A percentile compares a stretch with the other conserved stretches of the same genome.
phyloP scores from a whole-genome alignment of 129 eudicot species.

The Solidago caesia region DNA sequence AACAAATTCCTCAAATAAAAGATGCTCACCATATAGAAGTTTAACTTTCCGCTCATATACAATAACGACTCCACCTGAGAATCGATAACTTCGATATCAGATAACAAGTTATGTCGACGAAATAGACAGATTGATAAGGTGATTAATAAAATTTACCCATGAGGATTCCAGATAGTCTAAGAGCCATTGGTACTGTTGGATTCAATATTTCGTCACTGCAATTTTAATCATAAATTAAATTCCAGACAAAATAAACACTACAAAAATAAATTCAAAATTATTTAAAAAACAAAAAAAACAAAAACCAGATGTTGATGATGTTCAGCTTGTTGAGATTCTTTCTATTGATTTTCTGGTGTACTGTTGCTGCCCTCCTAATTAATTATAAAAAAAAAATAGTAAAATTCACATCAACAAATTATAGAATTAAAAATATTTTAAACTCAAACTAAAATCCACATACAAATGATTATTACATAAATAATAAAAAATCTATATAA shows the following conservation, averaged over 20 bases:
- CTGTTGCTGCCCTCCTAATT: conserved; percentile 94
- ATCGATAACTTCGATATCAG: conserved; percentile 11
- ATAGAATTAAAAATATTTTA: no score
- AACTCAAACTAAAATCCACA: no score
- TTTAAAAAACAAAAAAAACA: neutral
- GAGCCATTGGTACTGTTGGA: conserved; percentile 95
- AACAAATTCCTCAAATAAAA: neutral
- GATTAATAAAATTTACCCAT: conserved; percentile 56
- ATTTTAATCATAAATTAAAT: neutral
- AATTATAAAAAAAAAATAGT: neutral
- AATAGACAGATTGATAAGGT: neutral
- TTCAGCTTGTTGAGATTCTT: conserved; percentile 77
- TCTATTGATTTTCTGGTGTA: conserved; percentile 75
- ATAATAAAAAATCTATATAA: no score
- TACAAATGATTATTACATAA: no score
- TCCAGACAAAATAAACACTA: neutral
- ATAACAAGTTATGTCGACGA: neutral
- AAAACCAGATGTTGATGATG: conserved; percentile 78
- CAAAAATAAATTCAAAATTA: neutral
- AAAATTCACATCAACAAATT: neutral
- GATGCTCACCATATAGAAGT: conserved; percentile 66
- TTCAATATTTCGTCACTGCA: conserved; percentile 88
- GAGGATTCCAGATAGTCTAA: conserved; percentile 93
- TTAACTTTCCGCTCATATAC: conserved; percentile 97
- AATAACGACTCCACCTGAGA: conserved; percentile 90